Conservation (phyloP, 768 basidiomycete genomes). For the Floccularia luteovirens region DNA sequence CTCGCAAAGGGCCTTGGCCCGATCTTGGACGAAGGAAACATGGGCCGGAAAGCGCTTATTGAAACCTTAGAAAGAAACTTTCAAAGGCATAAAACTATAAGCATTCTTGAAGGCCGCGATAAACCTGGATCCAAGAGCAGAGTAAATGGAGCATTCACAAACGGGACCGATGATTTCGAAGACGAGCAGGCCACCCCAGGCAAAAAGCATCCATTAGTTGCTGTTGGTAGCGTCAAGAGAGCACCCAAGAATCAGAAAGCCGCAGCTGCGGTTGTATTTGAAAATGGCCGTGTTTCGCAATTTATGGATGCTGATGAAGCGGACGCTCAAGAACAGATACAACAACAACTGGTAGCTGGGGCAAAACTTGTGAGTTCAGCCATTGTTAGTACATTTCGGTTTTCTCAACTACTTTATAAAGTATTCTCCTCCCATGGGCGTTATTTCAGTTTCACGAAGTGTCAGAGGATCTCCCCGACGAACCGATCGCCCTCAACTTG, state of each 20-base stretch:
- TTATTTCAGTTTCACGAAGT: constrained; percentile 59
- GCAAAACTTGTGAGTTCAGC: constrained; percentile 51
- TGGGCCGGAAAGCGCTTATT: constrained; percentile 80
- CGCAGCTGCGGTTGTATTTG: constrained; percentile 23
- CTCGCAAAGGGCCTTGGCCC: constrained; percentile 71
- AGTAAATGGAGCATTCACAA: constrained; percentile 9
- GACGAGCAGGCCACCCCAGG: constrained; percentile 53
- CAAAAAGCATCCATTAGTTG: constrained; percentile 34
- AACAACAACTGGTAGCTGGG: constrained; percentile 74
- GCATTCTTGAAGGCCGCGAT: constrained; percentile 72
- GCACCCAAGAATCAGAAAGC: constrained; percentile 16
- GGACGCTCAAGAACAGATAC: constrained; percentile 79
- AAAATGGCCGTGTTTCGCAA: constrained; percentile 61
- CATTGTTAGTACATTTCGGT: constrained; percentile 1
- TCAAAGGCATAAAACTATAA: constrained; percentile 78
- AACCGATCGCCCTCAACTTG: constrained; percentile 36
- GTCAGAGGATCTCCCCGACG: constrained; percentile 63
- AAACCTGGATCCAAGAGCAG: constrained; percentile 17
- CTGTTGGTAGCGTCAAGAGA: constrained; percentile 18
- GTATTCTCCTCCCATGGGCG: constrained; percentile 58
- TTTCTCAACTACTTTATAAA: constrained; percentile 16
- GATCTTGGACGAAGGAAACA: constrained; percentile 58
- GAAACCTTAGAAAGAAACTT: constrained; percentile 75
- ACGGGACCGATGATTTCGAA: constrained; percentile 37
- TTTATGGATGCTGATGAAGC: constrained; percentile 89